A percentile compares a stretch with the other conserved stretches of the same genome.
Evolutionary conservation across 441 rosid species (phyloP).

Genomic region (Theobroma grandiflorum): DNA sequence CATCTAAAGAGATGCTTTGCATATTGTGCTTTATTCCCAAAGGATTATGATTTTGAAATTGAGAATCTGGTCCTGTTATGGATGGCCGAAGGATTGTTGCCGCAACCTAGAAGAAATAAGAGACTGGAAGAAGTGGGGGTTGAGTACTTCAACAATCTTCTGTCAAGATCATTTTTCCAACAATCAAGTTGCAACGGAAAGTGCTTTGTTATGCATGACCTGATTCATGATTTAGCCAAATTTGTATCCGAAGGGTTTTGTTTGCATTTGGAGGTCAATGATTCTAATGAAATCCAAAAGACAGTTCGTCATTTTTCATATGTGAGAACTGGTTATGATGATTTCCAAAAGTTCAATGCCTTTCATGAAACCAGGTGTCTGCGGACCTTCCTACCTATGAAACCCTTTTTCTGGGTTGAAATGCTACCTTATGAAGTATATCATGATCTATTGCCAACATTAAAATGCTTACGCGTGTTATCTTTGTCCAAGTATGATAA

Average conservation of each 20-base stretch:
- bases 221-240: conserved; percentile 43
- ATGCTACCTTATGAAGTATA: conserved; percentile 33
- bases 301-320: conserved; percentile 41
- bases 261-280: conserved; percentile 33
- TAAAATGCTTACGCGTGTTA: conserved; percentile 42
- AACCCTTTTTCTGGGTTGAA: conserved; percentile 35
- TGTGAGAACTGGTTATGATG: conserved; percentile 31
- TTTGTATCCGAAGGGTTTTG: conserved; percentile 44
- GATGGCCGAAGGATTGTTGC: conserved; percentile 54
- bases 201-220: conserved; percentile 43
- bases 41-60: conserved; percentile 43
- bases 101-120: conserved; percentile 29
- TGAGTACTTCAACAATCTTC: conserved; percentile 40
- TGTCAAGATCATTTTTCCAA: conserved; percentile 43
- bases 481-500: conserved; percentile 30
- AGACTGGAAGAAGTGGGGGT: conserved; percentile 39
- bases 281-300: conserved; percentile 23
- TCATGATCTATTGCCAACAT: conserved; percentile 30
- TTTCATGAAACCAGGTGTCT: conserved; percentile 38
- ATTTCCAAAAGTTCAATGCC: conserved; percentile 38
- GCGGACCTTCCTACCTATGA: conserved; percentile 44
- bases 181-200: conserved; percentile 22
- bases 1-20: conserved; percentile 47
- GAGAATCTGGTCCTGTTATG: conserved; percentile 40
- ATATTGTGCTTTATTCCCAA: conserved; percentile 48